Base-by-base conservation (phyloP, 306 rosid species). In the Cucurbita pepo region DNA sequence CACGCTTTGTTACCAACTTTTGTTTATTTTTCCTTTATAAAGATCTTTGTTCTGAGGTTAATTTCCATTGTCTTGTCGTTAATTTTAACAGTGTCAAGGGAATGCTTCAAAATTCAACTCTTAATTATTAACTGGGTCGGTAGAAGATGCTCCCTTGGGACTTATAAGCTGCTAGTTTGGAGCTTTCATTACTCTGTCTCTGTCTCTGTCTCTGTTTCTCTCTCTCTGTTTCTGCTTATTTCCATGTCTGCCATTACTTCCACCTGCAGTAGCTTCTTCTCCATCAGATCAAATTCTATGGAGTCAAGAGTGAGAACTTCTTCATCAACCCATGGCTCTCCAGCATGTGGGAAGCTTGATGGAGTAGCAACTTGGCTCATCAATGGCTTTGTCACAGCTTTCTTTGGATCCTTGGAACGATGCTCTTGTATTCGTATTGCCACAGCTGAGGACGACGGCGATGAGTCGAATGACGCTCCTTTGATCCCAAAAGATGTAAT, bases 281-380 rank as follows among this genome's bases (percentile, higher is more conserved):
- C 37, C 58, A 70, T 79, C 81, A 82, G 86, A 67, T 81, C 92
- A n/a, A 83, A 77, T 16, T 19, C 84, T 0, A 79, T 44, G 13
- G 89, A 77, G 45, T 56, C 89, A 5, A 76, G 82, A 72, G 78
- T 66, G 45, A 77, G 84, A 16, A 34, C 81, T 61, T 69, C 82
- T 61, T 69, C 85, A 12, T 25, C 81, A 0, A 81, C 41, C 66
- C 83, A 81, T 12, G 60, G 71, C 58, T 77, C 90, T 12, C 47
- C 82, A 0, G 73, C 77, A 43, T 84, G 94, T 53, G 81, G 87
- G 74, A 88, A 88, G 78, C 67, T 88, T 19, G 90, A 88, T 73
- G 87, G 90, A 2, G 85, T 88, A 41, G 94, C 90, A 62, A 84
- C 71, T 83, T 88, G 90, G 94, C 81, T 88, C 82, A 59, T 88